A percentile compares a stretch with the other conserved stretches of the same genome.
Evolutionary conservation across 176 grass and related monocot species (phyloP).

Genomic region (Avena atlantica): DNA sequence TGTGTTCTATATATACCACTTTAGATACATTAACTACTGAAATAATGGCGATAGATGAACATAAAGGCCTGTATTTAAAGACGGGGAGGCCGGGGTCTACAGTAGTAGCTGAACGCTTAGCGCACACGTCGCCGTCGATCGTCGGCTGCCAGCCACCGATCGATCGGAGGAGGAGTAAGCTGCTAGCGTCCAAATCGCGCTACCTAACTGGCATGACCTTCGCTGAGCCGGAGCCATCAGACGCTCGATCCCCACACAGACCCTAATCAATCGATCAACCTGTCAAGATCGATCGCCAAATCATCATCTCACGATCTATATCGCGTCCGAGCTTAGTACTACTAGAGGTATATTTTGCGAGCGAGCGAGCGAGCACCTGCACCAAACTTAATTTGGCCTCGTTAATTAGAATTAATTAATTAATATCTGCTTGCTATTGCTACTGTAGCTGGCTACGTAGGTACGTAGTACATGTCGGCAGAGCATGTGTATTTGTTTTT

Average conservation of each 20-base stretch:
- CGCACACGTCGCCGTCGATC: conserved; percentile 27
- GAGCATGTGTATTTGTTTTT: too few relatives aligned
- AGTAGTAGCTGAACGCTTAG: not conserved
- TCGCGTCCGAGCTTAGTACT: not conserved
- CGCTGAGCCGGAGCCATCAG: conserved; percentile 3
- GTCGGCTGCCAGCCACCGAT: conserved; percentile 40
- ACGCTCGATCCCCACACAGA: not conserved
- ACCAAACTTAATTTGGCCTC: conserved; percentile 11
- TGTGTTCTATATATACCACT: too few relatives aligned
- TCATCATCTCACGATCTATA: not conserved
- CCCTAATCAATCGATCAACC: not conserved
- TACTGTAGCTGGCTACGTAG: too few relatives aligned
- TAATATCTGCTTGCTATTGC: conserved; percentile 6
- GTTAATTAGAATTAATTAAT: not conserved
- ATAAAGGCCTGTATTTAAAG: not conserved
- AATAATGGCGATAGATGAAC: not conserved
- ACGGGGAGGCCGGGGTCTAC: not conserved
- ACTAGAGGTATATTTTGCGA: not conserved
- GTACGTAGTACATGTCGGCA: not conserved
- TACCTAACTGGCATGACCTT: conserved; percentile 33
- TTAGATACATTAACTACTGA: not conserved
- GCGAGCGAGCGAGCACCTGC: not conserved
- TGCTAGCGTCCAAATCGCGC: conserved; percentile 35
- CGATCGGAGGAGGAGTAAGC: conserved; percentile 15
- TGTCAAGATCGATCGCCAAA: not conserved